These are phyloP conservation scores for Ambrosiella beaveri DNA, from an alignment of 2,329 filamentous ascomycete species.

Conservation along the genomic window DNA sequence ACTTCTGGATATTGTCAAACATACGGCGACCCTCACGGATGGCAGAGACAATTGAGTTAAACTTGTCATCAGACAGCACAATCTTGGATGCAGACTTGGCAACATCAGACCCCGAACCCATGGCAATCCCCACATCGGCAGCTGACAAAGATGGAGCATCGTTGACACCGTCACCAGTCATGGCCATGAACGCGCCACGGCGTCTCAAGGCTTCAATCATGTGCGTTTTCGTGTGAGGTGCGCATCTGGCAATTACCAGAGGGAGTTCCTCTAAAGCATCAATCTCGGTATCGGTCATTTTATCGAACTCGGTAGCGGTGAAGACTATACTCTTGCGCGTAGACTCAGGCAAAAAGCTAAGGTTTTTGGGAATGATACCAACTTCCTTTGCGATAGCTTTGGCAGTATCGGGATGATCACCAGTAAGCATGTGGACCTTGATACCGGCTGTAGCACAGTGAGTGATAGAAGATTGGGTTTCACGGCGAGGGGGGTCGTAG, in stretches of 20 bases:
- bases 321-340: constrained; percentile 55
- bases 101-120: constrained; percentile 77
- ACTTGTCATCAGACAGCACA: constrained; percentile 76
- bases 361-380: constrained; percentile 53
- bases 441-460: constrained; percentile 60
- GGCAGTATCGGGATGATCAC: constrained; percentile 64
- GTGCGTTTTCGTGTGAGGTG: constrained; percentile 70
- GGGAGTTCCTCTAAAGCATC: constrained; percentile 60
- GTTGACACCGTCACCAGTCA: constrained; percentile 82
- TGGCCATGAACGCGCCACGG: constrained; percentile 58
- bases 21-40: constrained; percentile 71
- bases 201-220: constrained; percentile 82
- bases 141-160: constrained; percentile 66
- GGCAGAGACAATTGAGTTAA: constrained; percentile 68
- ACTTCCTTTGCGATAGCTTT: constrained; percentile 64
- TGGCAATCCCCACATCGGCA: constrained; percentile 75
- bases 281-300: constrained; percentile 56
- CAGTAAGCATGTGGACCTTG: constrained; percentile 69
- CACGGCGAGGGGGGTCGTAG: constrained; percentile 69
- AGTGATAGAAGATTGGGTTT: constrained; percentile 55
- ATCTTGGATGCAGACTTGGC: constrained; percentile 70
- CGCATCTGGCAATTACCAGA: constrained; percentile 68
- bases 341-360: constrained; percentile 39
- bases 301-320: constrained; percentile 64
- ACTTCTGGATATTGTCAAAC: constrained; percentile 82